Conservation (phyloP, 176 grass and related monocot genomes). For the Tillandsia fasciculata region DNA sequence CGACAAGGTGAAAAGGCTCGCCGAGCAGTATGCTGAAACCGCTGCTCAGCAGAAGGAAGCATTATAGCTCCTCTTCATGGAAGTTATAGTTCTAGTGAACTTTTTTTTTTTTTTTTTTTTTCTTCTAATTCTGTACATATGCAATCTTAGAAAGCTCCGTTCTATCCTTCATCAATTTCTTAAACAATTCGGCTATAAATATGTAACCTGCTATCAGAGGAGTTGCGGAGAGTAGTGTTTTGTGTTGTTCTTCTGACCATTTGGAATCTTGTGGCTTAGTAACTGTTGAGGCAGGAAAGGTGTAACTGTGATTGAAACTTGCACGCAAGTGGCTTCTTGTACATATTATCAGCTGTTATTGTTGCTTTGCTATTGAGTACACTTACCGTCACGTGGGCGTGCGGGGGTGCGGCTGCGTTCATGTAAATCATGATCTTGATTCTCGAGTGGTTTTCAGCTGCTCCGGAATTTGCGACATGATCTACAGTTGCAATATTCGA, state of each 20-base stretch:
- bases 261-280: not conserved
- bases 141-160: not conserved
- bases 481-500: too few relatives aligned
- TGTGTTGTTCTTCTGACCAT: too few relatives aligned
- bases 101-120: not conserved
- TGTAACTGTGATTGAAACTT: not conserved
- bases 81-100: not conserved
- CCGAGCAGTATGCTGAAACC: slow-evolving; percentile 78
- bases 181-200: not conserved
- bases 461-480: too few relatives aligned
- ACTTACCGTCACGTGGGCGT: too few relatives aligned
- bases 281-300: not conserved
- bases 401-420: too few relatives aligned
- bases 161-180: not conserved
- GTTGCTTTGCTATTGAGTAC: too few relatives aligned
- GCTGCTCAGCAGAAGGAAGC: slow-evolving; percentile 51
- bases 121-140: not conserved
- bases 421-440: too few relatives aligned
- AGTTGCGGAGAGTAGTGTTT: too few relatives aligned
- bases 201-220: too few relatives aligned
- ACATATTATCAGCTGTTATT: too few relatives aligned
- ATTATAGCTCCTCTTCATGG: slow-evolving; percentile 12
- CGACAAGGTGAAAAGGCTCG: slow-evolving; percentile 91
- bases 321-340: too few relatives aligned
- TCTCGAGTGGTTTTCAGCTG: too few relatives aligned